These are phyloP conservation scores for Margaritispora aquatica DNA, from an alignment of 495 filamentous ascomycete genomes.

Conservation along the genomic window DNA sequence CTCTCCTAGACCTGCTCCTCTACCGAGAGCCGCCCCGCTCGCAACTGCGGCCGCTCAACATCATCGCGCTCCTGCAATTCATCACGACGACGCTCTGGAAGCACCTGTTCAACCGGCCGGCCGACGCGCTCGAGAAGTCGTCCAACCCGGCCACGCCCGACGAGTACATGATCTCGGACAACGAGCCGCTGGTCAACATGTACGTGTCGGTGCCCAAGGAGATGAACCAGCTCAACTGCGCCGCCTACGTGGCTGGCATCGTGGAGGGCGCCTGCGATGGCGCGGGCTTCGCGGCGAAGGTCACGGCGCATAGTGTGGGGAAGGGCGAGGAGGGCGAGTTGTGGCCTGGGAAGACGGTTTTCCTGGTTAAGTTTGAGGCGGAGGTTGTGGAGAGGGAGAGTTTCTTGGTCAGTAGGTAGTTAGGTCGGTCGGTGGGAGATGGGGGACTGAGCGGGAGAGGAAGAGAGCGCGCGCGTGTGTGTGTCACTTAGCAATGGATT, in stretches of 20 bases:
- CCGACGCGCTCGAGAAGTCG: slow-evolving; percentile 86
- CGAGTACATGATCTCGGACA: slow-evolving; percentile 98
- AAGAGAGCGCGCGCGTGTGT: neutral
- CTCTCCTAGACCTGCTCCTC: slow-evolving; percentile 90
- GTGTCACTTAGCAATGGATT: neutral
- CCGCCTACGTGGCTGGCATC: slow-evolving; percentile 90
- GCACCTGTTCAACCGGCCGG: slow-evolving; percentile 83
- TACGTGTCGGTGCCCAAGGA: slow-evolving; percentile 90
- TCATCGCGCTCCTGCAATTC: slow-evolving; percentile 89
- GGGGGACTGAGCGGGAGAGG: neutral
- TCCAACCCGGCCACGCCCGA: slow-evolving; percentile 71
- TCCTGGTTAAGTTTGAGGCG: slow-evolving; percentile 82
- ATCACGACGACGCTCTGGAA: slow-evolving; percentile 87
- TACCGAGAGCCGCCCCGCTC: slow-evolving; percentile 64
- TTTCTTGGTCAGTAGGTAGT: slow-evolving; percentile 28
- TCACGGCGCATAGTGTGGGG: slow-evolving; percentile 81
- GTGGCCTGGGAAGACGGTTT: slow-evolving; percentile 95
- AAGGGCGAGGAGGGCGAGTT: slow-evolving; percentile 69
- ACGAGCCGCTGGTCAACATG: slow-evolving; percentile 90
- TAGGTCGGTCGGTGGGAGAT: neutral
- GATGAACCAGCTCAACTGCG: slow-evolving; percentile 94
- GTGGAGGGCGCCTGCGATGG: slow-evolving; percentile 95
- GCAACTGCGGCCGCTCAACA: slow-evolving; percentile 73
- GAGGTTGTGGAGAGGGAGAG: slow-evolving; percentile 90
- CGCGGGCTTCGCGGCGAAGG: slow-evolving; percentile 77